These are phyloP conservation scores for Backusella psychrophila DNA, from an alignment of 192 early-diverging fungal species.

Conservation along the genomic window DNA sequence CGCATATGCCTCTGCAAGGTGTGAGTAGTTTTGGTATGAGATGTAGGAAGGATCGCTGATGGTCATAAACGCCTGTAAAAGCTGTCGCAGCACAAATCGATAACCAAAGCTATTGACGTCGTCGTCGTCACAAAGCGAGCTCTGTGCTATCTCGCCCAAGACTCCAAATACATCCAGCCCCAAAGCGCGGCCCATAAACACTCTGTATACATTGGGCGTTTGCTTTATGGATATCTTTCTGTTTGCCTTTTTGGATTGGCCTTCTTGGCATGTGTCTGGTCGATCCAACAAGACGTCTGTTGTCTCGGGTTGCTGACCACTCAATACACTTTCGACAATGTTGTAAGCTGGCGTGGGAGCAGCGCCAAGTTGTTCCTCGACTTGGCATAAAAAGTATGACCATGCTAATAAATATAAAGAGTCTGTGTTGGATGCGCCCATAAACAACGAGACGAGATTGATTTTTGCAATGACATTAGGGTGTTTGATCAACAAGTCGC, in stretches of 20 bases:
- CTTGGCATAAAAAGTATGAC: slow-evolving; percentile 33
- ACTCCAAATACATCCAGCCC: slow-evolving; percentile 20
- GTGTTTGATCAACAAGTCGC: slow-evolving; percentile 24
- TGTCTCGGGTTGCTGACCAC: slow-evolving; percentile 1
- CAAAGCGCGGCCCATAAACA: slow-evolving; percentile 19
- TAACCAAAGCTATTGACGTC: slow-evolving; percentile 19
- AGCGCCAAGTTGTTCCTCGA: background rate
- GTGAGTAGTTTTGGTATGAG: slow-evolving; percentile 11
- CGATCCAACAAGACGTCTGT: background rate
- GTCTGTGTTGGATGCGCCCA: slow-evolving; percentile 30
- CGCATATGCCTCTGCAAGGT: background rate
- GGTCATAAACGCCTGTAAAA: slow-evolving; percentile 1
- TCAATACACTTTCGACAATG: background rate
- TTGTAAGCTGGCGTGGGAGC: background rate
- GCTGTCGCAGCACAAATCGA: background rate
- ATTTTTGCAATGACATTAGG: slow-evolving; percentile 21
- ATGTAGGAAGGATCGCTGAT: slow-evolving; percentile 14
- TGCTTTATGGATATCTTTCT: slow-evolving; percentile 9
- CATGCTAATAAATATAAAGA: slow-evolving; percentile 42
- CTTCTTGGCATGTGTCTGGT: background rate
- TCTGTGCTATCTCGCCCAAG: background rate
- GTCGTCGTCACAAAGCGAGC: background rate
- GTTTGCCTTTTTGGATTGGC: background rate
- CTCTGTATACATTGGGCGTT: slow-evolving; percentile 3
- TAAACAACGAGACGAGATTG: slow-evolving; percentile 26